Base-by-base conservation (phyloP, 306 rosid genomes). In the Astragalus glycyphyllos region DNA sequence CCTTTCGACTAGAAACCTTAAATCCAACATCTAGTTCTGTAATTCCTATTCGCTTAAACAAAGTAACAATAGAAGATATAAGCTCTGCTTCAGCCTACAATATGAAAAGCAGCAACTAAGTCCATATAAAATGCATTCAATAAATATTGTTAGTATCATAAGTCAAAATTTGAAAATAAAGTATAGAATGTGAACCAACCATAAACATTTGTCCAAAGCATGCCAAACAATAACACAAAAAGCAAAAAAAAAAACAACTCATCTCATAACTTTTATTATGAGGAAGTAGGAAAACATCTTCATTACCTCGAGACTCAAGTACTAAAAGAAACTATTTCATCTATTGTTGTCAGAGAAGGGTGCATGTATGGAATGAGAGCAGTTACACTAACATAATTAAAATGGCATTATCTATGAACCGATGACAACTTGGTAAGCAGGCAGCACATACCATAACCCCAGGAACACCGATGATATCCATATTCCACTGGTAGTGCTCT, bases 401-500 rank as follows among this genome's bases (percentile, higher is more conserved):
- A 71, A 31, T 66, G 57, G n/a, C 55, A 63, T 23, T 37, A 50
- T 49, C 44, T 73, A 55, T 20, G 38, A 59, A 42, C 11, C 3
- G 60, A 66, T 63, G 16, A 61, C 69, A 66, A 65, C 44, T 8
- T 4, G 8, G 34, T 50, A 42, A 58, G 62, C 55, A 34, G 35
- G 46, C 31, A 76, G 70, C 63, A 53, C 88, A 69, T 89, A 90
- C 98, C 87, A 74, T 87, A 65, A 94, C 92, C 50, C 86, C 98
- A 11, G 92, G 86, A 54, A 94, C 95, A 77, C 98, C 98, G 65
- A 94, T 82, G 60, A 90, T 89, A 78, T 94, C 97, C 98, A 94
- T 94, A 71, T 94, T 94, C 98, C 98, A 94, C 54, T 94, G 98
- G 55, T 90, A 93, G 69, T 93, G 98, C 86, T 93, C 98, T 47